Evolutionary conservation across 805 yeast species (phyloP).

Genomic region (Saturnispora dispora): DNA sequence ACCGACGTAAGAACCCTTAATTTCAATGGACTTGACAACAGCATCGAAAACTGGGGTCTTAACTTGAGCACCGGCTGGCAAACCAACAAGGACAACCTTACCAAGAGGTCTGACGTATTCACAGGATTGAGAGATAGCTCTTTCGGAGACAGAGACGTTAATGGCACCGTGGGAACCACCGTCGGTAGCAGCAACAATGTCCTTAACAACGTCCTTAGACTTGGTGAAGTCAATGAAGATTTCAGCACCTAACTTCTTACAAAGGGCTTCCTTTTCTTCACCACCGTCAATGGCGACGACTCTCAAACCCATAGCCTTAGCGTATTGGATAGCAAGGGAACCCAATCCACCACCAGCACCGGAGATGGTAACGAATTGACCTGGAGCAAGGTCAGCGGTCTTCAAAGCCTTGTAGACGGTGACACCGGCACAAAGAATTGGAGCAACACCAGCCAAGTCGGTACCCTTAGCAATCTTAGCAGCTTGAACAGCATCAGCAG

Average conservation of each 20-base stretch:
- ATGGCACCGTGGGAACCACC: constrained; percentile 62
- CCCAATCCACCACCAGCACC: constrained; percentile 85
- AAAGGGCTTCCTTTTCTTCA: constrained; percentile 49
- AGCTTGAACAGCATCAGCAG: constrained; percentile 82
- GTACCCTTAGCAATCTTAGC: constrained; percentile 65
- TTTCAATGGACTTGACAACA: constrained; percentile 62
- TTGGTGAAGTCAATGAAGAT: constrained; percentile 45
- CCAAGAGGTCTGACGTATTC: constrained; percentile 52
- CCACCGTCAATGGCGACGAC: constrained; percentile 71
- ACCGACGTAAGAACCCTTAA: constrained; percentile 81
- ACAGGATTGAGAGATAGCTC: constrained; percentile 45
- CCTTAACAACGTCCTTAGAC: constrained; percentile 34
- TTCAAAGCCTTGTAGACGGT: constrained; percentile 86
- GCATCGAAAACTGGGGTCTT: constrained; percentile 62
- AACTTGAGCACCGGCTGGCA: constrained; percentile 73
- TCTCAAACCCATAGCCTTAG: constrained; percentile 64
- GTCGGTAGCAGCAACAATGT: constrained; percentile 32
- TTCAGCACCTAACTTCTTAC: constrained; percentile 55
- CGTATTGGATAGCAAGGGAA: constrained; percentile 66
- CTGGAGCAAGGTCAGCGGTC: constrained; percentile 63
- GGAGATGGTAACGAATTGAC: constrained; percentile 67
- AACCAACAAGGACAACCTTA: constrained; percentile 54
- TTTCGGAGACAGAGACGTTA: constrained; percentile 51
- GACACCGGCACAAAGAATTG: constrained; percentile 84
- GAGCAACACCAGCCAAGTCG: constrained; percentile 69